Percentiles rank a stretch among this genome's conserved stretches.
Evolutionary conservation across 1,284 basidiomycete species (phyloP).

Genomic region (Naganishia sp.): DNA sequence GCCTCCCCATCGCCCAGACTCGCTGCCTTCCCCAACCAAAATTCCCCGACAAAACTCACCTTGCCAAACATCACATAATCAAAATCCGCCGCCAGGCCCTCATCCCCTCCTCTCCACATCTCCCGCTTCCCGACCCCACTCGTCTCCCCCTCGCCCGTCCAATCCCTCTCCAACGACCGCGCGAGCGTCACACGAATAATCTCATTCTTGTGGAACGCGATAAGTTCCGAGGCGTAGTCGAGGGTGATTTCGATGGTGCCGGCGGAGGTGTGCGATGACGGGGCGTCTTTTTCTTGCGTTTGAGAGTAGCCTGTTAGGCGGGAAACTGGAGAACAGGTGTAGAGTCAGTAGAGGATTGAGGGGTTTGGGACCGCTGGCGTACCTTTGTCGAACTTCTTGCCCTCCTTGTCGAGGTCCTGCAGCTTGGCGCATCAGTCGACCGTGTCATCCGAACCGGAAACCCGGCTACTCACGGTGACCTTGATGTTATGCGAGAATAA

Average conservation of each 20-base stretch:
- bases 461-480: conserved; percentile 59
- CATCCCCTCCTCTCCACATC: conserved; percentile 72
- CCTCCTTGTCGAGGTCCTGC: conserved; percentile 76
- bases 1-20: neutral
- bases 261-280: conserved; percentile 44
- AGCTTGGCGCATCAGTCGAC: neutral
- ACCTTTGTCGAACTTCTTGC: conserved; percentile 98
- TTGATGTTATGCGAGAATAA: conserved; percentile 89
- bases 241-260: conserved; percentile 85
- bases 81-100: conserved; percentile 91
- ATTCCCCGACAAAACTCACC: conserved; percentile 58
- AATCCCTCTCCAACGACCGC: conserved; percentile 63
- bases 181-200: conserved; percentile 84
- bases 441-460: neutral
- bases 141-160: conserved; percentile 58
- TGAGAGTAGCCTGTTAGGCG: conserved; percentile 79
- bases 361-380: conserved; percentile 39
- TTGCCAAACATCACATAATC: conserved; percentile 99
- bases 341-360: conserved; percentile 20
- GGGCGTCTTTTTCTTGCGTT: conserved; percentile 26
- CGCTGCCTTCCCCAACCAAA: too few relatives aligned
- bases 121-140: conserved; percentile 79
- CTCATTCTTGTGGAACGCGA: conserved; percentile 69
- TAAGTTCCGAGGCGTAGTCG: conserved; percentile 88
- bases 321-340: conserved; percentile 63